Percentiles rank a stretch among this genome's conserved stretches.
These are phyloP conservation scores for Taphrina deformans DNA, from an alignment of 1,139 yeast genomes.

Conservation along the genomic window DNA sequence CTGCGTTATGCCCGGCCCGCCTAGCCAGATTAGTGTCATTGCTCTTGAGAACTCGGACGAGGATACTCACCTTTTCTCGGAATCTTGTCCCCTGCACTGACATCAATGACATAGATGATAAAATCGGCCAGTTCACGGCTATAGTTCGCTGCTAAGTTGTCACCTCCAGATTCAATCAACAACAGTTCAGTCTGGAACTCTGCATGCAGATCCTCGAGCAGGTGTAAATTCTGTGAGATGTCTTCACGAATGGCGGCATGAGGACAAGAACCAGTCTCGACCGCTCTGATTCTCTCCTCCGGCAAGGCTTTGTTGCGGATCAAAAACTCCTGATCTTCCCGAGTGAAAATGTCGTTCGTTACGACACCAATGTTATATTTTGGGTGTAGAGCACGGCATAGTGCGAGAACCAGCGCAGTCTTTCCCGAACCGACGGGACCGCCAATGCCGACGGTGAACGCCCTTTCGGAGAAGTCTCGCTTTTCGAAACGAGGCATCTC, in stretches of 20 bases:
- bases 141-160: slow-evolving; percentile 37
- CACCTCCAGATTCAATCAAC: slow-evolving; percentile 36
- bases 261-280: slow-evolving; percentile 38
- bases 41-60: too few species aligned
- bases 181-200: slow-evolving; percentile 34
- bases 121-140: slow-evolving; percentile 37
- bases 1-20: slow-evolving; percentile 37
- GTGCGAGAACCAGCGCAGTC: slow-evolving; percentile 35
- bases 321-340: slow-evolving; percentile 36
- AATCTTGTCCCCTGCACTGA: slow-evolving; percentile 37
- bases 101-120: slow-evolving; percentile 37
- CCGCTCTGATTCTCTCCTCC: slow-evolving; percentile 35
- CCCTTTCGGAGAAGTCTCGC: slow-evolving; percentile 34
- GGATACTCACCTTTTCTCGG: slow-evolving; percentile 36
- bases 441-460: slow-evolving; percentile 37
- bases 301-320: slow-evolving; percentile 35
- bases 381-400: slow-evolving; percentile 31
- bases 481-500: slow-evolving; percentile 31
- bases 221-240: slow-evolving; percentile 34
- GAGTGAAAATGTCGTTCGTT: slow-evolving; percentile 36
- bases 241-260: slow-evolving; percentile 37
- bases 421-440: slow-evolving; percentile 38
- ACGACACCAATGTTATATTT: slow-evolving; percentile 33
- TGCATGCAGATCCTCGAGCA: slow-evolving; percentile 35
- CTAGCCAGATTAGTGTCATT: slow-evolving; percentile 8